These are phyloP conservation scores for Ophiostoma sp. DNA, from an alignment of 2,329 filamentous ascomycete genomes.

Conservation along the genomic window DNA sequence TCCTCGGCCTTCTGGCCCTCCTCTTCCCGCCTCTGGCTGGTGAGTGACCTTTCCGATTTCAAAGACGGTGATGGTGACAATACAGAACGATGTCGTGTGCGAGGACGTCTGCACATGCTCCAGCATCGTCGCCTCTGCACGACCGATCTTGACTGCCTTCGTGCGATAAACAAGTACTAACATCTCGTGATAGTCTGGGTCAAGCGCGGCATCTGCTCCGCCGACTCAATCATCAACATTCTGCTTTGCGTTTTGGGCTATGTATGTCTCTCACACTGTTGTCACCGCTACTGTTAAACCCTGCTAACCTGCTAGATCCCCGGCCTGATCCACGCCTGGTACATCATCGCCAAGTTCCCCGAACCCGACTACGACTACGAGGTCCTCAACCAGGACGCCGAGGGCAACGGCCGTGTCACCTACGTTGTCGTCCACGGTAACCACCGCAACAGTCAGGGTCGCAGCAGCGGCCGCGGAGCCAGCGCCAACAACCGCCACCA, in stretches of 20 bases:
- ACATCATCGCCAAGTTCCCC: slow-evolving; percentile 90
- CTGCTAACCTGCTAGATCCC: slow-evolving; percentile 57
- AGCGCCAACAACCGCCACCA: slow-evolving; percentile 2
- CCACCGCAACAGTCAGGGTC: slow-evolving; percentile 25
- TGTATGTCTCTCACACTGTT: slow-evolving; percentile 41
- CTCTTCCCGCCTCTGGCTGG: slow-evolving; percentile 66
- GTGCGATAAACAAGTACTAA: slow-evolving; percentile 34
- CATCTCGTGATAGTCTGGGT: slow-evolving; percentile 75
- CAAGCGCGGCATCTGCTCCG: slow-evolving; percentile 88
- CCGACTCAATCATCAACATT: slow-evolving; percentile 92
- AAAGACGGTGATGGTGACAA: not conserved
- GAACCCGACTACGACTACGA: slow-evolving; percentile 73
- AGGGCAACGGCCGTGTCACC: slow-evolving; percentile 58
- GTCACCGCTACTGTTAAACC: no score
- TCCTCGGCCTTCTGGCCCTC: slow-evolving; percentile 63
- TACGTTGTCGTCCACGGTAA: slow-evolving; percentile 70
- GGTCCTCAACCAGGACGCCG: slow-evolving; percentile 56
- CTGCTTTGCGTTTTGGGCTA: slow-evolving; percentile 78
- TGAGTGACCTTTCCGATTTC: slow-evolving; percentile 41
- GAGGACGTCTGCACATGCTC: no score
- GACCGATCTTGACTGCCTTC: not conserved
- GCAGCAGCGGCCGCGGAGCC: slow-evolving; percentile 25
- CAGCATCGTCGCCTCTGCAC: not conserved
- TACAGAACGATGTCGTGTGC: not conserved
- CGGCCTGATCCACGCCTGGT: slow-evolving; percentile 93